Percentiles rank a stretch among this genome's conserved stretches.
These are phyloP conservation scores for Syzygium aqueum DNA, from an alignment of 345 rosid genomes.

Conservation along the genomic window DNA sequence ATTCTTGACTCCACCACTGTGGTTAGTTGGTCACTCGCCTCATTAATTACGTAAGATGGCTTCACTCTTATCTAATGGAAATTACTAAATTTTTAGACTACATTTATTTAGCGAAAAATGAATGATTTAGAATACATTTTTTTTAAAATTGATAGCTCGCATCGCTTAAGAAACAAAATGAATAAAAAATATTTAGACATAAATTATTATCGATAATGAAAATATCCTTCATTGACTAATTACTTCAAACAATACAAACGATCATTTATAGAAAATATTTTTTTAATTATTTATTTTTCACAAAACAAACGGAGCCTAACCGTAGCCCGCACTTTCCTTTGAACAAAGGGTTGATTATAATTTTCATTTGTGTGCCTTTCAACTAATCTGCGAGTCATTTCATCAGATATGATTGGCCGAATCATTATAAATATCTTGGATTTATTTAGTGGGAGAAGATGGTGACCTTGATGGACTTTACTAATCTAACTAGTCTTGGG, in stretches of 20 bases:
- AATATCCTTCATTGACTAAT: no score
- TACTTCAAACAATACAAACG: no score
- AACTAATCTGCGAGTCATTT: background rate
- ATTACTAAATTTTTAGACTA: background rate
- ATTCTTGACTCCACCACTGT: background rate
- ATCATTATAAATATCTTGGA: background rate
- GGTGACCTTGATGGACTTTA: background rate
- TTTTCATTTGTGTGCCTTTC: background rate
- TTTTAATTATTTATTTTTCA: no score
- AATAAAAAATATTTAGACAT: no score
- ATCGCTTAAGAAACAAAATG: no score
- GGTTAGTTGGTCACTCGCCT: no score
- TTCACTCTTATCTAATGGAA: background rate
- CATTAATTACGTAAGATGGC: background rate
- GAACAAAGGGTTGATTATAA: background rate
- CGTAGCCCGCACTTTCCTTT: background rate
- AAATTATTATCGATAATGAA: no score
- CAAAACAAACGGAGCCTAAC: no score
- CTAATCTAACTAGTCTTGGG: background rate
- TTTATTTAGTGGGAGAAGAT: background rate
- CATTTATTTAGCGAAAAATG: no score
- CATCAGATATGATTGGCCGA: background rate
- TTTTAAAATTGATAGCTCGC: rapidly evolving
- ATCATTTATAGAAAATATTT: no score
- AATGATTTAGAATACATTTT: no score